These are phyloP conservation scores for Trametes pubescens DNA, from an alignment of 1,284 basidiomycete genomes.

Conservation along the genomic window DNA sequence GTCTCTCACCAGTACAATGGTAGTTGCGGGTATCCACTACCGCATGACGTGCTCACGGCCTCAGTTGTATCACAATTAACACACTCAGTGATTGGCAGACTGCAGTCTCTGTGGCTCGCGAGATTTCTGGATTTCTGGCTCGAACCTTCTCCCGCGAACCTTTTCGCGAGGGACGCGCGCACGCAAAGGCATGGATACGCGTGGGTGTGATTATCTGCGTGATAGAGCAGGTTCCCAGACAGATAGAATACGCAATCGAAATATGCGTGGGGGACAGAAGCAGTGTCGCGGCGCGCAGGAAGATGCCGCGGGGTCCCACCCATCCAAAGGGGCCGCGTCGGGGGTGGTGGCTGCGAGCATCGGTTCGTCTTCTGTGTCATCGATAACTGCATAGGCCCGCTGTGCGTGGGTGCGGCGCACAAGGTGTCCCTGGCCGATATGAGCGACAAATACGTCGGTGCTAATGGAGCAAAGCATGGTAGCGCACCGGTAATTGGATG, in stretches of 20 bases:
- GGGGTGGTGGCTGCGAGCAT: not conserved
- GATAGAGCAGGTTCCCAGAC: conserved; percentile 13
- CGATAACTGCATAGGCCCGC: not conserved
- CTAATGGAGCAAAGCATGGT: conserved; percentile 1
- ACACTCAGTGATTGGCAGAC: not conserved
- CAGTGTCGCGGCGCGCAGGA: not conserved
- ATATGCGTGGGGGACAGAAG: not conserved
- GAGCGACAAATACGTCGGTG: conserved; percentile 8
- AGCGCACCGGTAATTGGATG: conserved; percentile 7
- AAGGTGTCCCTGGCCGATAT: conserved; percentile 1
- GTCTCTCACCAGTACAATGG: not conserved
- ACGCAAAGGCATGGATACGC: not conserved
- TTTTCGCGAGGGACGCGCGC: conserved; percentile 13
- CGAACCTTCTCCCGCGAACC: conserved; percentile 35
- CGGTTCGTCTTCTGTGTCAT: not conserved
- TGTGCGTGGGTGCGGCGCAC: not conserved
- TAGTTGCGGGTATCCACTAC: not conserved
- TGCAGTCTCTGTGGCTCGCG: not conserved
- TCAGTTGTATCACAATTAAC: not conserved
- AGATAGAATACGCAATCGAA: conserved; percentile 18
- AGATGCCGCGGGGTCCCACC: not conserved
- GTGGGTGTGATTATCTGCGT: conserved; percentile 14
- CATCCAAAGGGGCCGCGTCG: too few species aligned
- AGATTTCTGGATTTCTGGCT: conserved; percentile 3
- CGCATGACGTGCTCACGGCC: not conserved